Conservation (phyloP, 2,329 filamentous ascomycete species). For the Xylaria hypoxylon region DNA sequence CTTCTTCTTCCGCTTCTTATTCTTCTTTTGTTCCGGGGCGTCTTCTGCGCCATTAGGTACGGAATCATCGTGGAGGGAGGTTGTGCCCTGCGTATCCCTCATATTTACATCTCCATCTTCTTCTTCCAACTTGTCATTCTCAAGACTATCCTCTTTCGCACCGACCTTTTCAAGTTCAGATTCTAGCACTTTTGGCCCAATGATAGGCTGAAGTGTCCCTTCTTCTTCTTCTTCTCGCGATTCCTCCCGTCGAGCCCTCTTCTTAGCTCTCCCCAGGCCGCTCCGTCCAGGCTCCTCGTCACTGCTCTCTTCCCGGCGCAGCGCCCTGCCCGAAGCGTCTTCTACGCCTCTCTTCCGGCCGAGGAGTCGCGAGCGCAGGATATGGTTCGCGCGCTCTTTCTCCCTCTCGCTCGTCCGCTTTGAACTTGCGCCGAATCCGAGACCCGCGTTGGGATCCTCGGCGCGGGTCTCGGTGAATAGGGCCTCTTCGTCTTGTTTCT, state of each 20-base stretch:
- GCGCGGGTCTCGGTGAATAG: slow-evolving; percentile 42
- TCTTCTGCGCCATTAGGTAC: not conserved
- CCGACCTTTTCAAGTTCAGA: slow-evolving; percentile 1
- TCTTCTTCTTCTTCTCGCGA: slow-evolving; percentile 28
- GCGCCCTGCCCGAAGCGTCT: slow-evolving; percentile 27
- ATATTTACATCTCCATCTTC: not conserved
- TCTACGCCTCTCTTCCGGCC: slow-evolving; percentile 40
- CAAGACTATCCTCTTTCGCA: not conserved
- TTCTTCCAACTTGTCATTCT: not conserved
- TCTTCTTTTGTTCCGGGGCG: slow-evolving; percentile 35
- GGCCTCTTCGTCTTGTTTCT: slow-evolving; percentile 25
- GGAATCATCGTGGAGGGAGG: not conserved
- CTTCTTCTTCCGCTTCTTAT: slow-evolving; percentile 50
- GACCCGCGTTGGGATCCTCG: slow-evolving; percentile 47
- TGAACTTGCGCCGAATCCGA: slow-evolving; percentile 35
- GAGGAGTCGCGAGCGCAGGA: slow-evolving; percentile 43
- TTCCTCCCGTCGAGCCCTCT: slow-evolving; percentile 35
- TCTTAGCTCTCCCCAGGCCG: slow-evolving; percentile 50
- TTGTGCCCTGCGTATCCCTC: not conserved
- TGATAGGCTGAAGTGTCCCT: not conserved
- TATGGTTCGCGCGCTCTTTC: slow-evolving; percentile 38
- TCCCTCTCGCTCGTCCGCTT: slow-evolving; percentile 16
- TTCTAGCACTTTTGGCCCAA: not conserved
- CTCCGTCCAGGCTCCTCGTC: slow-evolving; percentile 51
- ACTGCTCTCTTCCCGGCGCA: slow-evolving; percentile 41